These are phyloP conservation scores for Cytospora piceae DNA, from an alignment of 2,329 filamentous ascomycete species.

Conservation along the genomic window DNA sequence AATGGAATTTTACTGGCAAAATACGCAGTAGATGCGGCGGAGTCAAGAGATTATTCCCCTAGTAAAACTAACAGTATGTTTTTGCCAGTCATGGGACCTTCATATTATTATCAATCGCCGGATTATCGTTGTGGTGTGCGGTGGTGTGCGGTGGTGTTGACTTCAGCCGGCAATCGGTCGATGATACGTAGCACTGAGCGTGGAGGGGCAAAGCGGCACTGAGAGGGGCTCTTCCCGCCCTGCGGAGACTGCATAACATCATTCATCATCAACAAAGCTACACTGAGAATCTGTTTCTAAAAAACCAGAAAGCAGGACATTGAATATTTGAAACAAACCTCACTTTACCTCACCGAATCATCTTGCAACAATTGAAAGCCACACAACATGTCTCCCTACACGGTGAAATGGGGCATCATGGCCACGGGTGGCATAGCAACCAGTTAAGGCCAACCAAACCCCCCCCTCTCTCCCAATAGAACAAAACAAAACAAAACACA, in stretches of 20 bases:
- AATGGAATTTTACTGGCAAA: no score
- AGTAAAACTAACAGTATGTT: no score
- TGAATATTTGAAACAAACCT: not conserved
- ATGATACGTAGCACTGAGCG: not conserved
- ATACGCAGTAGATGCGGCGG: no score
- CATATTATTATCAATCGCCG: no score
- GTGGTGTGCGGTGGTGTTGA: no score
- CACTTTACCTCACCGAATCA: not conserved
- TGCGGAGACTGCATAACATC: not conserved
- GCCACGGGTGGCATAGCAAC: slow-evolving; percentile 62
- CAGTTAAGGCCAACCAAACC: slow-evolving; percentile 19
- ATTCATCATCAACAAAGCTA: not conserved
- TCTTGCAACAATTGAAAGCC: not conserved
- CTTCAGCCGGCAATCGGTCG: not conserved
- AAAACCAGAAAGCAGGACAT: not conserved
- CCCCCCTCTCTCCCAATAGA: not conserved
- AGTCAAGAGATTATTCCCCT: no score
- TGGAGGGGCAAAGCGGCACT: not conserved
- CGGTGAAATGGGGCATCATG: slow-evolving; percentile 63
- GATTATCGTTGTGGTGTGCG: no score
- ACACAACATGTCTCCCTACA: slow-evolving; percentile 50
- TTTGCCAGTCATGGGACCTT: no score
- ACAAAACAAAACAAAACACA: not conserved
- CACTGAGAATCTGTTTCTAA: not conserved
- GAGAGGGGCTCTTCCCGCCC: no score